Conservation (phyloP, 768 basidiomycete species). For the Pulveroboletus sp. region DNA sequence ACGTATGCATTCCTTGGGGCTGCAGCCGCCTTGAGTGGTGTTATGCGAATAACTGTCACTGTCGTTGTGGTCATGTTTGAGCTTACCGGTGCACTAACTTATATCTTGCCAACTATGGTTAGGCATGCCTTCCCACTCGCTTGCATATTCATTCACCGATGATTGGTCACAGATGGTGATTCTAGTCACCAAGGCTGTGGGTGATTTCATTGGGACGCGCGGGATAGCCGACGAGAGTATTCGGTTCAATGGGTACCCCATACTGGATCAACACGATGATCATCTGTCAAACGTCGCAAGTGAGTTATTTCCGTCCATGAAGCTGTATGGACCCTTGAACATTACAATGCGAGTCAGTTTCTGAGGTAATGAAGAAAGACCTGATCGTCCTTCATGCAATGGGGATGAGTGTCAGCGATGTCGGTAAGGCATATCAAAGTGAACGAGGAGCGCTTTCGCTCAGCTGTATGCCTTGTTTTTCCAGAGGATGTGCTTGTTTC, state of each 20-base stretch:
- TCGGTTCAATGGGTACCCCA: constrained; percentile 94
- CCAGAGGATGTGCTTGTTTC: constrained; percentile 67
- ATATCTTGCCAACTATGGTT: constrained; percentile 97
- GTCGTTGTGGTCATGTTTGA: constrained; percentile 99
- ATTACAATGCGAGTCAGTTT: constrained; percentile 46
- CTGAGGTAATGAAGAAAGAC: constrained; percentile 85
- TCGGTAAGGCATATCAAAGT: constrained; percentile 53
- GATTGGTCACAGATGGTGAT: constrained; percentile 72
- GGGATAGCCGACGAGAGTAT: constrained; percentile 99
- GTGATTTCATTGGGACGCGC: constrained; percentile 86
- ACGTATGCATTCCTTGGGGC: constrained; percentile 98
- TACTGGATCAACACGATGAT: constrained; percentile 87
- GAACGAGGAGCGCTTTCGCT: background rate
- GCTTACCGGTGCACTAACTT: constrained; percentile 93
- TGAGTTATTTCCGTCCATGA: constrained; percentile 33
- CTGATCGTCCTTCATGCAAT: constrained; percentile 66
- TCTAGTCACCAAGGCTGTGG: constrained; percentile 94
- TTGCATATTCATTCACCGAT: constrained; percentile 6
- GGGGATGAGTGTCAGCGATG: constrained; percentile 71
- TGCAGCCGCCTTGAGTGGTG: constrained; percentile 91
- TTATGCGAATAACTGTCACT: constrained; percentile 95
- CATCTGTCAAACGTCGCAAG: constrained; percentile 88
- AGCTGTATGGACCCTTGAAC: constrained; percentile 2
- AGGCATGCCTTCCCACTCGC: constrained; percentile 17
- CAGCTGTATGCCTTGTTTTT: background rate